Conservation (phyloP, 2,329 filamentous ascomycete species). For the Alternaria panax region DNA sequence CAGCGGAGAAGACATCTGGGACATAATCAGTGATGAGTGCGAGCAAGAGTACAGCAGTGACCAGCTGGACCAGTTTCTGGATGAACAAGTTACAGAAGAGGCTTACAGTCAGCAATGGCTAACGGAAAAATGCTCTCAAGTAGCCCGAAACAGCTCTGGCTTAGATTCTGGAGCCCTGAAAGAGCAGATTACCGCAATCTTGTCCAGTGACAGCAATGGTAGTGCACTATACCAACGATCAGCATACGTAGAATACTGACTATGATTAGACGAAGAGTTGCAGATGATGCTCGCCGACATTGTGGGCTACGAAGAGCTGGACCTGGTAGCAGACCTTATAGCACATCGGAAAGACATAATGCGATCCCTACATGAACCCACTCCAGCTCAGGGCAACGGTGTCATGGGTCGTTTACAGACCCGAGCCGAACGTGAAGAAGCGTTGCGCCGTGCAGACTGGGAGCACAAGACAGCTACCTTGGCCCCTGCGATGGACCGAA, state of each 20-base stretch:
- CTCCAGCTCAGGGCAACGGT: conserved; percentile 52
- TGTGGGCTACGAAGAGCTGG: conserved; percentile 90
- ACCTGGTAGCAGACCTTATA: conserved; percentile 91
- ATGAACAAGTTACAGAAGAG: conserved; percentile 34
- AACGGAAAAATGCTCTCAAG: conserved; percentile 68
- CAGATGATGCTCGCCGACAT: conserved; percentile 90
- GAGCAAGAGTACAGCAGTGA: conserved; percentile 71
- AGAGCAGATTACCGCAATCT: conserved; percentile 76
- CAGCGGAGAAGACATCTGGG: conserved; percentile 86
- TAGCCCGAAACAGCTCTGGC: conserved; percentile 70
- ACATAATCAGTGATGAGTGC: conserved; percentile 80
- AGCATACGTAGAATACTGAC: conserved; percentile 4
- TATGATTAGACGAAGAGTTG: conserved; percentile 75
- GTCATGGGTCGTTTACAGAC: conserved; percentile 70
- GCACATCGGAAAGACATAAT: conserved; percentile 73
- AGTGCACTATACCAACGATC: neutral
- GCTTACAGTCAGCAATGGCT: conserved; percentile 75
- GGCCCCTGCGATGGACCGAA: conserved; percentile 72
- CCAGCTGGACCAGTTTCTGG: conserved; percentile 63
- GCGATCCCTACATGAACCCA: conserved; percentile 36
- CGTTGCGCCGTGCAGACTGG: conserved; percentile 75
- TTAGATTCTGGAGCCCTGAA: conserved; percentile 74
- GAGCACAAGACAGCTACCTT: conserved; percentile 82
- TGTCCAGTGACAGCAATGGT: conserved; percentile 69
- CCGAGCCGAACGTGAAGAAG: conserved; percentile 78